These are phyloP conservation scores for Botryosphaeria agaves DNA, from an alignment of 2,329 filamentous ascomycete genomes.

Conservation along the genomic window DNA sequence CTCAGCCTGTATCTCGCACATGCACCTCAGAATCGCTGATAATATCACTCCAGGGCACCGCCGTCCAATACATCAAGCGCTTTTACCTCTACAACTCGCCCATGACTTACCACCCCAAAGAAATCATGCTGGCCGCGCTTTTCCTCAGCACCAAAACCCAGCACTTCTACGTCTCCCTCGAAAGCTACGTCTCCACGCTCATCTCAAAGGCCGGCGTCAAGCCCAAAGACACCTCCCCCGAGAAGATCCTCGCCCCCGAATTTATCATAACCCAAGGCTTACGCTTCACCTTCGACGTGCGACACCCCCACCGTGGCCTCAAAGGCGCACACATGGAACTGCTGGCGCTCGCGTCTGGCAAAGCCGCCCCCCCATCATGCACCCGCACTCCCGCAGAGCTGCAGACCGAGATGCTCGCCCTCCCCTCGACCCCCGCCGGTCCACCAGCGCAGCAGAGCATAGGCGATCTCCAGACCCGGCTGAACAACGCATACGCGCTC, in stretches of 20 bases:
- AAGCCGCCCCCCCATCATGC: conserved; percentile 22
- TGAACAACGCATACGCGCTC: conserved; percentile 45
- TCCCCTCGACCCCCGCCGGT: conserved; percentile 5
- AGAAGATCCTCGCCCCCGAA: conserved; percentile 62
- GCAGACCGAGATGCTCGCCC: conserved; percentile 6
- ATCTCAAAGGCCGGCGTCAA: conserved; percentile 32
- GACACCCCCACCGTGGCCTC: conserved; percentile 74
- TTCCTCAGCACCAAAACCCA: conserved; percentile 93
- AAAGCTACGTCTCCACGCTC: conserved; percentile 51
- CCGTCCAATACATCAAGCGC: conserved; percentile 75
- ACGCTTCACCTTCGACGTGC: conserved; percentile 83
- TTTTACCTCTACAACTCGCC: conserved; percentile 94
- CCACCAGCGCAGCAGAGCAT: background rate
- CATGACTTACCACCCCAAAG: conserved; percentile 88
- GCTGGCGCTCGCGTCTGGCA: conserved; percentile 45
- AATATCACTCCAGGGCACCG: conserved; percentile 41
- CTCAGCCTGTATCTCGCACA: background rate
- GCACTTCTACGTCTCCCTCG: conserved; percentile 54
- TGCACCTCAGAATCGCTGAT: conserved; percentile 29
- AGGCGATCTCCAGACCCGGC: conserved; percentile 19
- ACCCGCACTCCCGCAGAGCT: conserved; percentile 5
- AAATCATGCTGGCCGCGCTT: conserved; percentile 75
- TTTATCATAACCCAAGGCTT: conserved; percentile 85
- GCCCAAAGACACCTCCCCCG: conserved; percentile 51
- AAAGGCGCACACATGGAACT: conserved; percentile 80